A percentile compares a stretch with the other conserved stretches of the same genome.
These are phyloP conservation scores for Chloromonas sp. DNA, from an alignment of 163 green algal species.

Conservation along the genomic window DNA sequence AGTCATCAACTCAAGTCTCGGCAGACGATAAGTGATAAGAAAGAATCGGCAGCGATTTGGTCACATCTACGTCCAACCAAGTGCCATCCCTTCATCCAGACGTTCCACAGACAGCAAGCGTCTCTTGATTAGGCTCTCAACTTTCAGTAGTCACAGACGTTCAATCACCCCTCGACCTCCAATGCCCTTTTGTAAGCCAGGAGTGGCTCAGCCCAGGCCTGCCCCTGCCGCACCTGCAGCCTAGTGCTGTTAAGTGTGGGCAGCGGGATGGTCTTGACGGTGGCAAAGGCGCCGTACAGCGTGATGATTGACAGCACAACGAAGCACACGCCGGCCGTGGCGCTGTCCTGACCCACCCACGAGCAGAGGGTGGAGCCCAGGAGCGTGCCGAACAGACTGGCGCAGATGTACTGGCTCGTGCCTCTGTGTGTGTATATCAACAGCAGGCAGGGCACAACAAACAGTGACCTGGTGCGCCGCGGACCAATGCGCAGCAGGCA, in stretches of 20 bases:
- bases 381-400: slow-evolving; percentile 47
- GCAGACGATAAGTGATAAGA: too few relatives aligned
- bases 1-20: too few relatives aligned
- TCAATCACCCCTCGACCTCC: background rate
- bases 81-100: too few relatives aligned
- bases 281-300: slow-evolving; percentile 31
- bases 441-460: background rate
- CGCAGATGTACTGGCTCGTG: slow-evolving; percentile 55
- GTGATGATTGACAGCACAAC: background rate
- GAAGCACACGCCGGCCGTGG: slow-evolving; percentile 28
- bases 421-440: slow-evolving; percentile 11
- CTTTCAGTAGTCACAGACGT: background rate
- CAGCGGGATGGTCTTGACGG: slow-evolving; percentile 44
- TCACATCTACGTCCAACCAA: too few relatives aligned
- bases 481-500: background rate
- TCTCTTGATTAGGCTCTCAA: too few relatives aligned
- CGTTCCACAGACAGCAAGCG: too few relatives aligned
- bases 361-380: slow-evolving; percentile 27
- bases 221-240: slow-evolving; percentile 27
- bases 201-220: too few relatives aligned
- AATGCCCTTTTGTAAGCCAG: too few relatives aligned
- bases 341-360: slow-evolving; percentile 32
- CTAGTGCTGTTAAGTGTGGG: slow-evolving; percentile 50
- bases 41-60: too few relatives aligned
- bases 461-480: background rate